phyloP scores from a whole-genome alignment of 2,329 filamentous ascomycete species.

The Fusarium avenaceum region DNA sequence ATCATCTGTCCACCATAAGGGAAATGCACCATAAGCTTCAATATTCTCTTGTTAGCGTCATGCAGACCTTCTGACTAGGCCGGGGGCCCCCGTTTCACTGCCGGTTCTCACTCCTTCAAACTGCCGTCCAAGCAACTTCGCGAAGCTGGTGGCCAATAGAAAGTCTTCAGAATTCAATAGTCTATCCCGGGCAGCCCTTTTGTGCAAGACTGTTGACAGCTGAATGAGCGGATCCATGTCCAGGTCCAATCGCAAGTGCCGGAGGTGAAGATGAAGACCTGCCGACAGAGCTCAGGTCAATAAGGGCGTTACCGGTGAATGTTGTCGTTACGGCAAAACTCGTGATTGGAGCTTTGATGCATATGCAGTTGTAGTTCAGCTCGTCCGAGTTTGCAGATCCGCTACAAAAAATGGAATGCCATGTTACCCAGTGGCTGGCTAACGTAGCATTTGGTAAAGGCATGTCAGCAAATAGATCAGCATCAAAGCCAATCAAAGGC shows the following conservation, averaged over 20 bases:
- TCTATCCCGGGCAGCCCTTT: not conserved
- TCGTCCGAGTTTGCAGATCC: not conserved
- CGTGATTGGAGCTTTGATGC: not conserved
- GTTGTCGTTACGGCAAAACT: no score
- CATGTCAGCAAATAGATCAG: conserved; percentile 12
- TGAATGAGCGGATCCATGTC: no score
- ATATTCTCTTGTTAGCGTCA: not conserved
- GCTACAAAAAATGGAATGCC: not conserved
- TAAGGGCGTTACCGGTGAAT: not conserved
- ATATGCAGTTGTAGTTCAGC: not conserved
- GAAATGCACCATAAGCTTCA: not conserved
- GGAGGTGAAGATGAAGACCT: not conserved
- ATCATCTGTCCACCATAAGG: rapidly evolving
- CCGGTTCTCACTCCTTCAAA: not conserved
- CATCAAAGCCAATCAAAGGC: not conserved
- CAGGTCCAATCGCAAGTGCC: not conserved
- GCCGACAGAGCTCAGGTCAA: not conserved
- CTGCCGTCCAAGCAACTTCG: not conserved
- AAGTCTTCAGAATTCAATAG: not conserved
- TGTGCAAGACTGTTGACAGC: not conserved
- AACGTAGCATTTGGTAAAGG: not conserved
- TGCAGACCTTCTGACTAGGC: no score
- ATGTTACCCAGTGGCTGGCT: no score
- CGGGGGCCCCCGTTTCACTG: not conserved
- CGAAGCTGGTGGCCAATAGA: not conserved